phyloP scores from a whole-genome alignment of 2,329 filamentous ascomycete genomes.

The Epicoccum nigrum region DNA sequence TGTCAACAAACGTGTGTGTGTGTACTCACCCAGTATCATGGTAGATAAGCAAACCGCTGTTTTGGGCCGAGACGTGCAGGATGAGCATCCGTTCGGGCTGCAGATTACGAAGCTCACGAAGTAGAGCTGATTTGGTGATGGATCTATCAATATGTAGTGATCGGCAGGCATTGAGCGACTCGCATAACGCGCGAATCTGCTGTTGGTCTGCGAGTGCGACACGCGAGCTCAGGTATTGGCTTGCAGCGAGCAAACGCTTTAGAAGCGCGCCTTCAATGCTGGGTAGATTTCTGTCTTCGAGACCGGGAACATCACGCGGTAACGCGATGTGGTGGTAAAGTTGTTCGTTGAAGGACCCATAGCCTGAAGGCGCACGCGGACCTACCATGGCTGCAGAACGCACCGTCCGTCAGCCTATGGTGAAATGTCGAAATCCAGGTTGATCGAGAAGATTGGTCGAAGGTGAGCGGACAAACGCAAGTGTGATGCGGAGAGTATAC shows the following conservation, averaged over 20 bases:
- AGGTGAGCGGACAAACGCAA: background rate
- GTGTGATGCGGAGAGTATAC: background rate
- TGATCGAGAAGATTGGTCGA: background rate
- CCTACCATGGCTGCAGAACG: constrained; percentile 25
- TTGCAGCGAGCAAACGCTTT: constrained; percentile 35
- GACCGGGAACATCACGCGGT: constrained; percentile 48
- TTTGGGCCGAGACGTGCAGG: constrained; percentile 56
- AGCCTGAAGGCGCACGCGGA: background rate
- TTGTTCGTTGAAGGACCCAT: constrained; percentile 25
- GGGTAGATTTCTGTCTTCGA: constrained; percentile 37
- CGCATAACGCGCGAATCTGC: constrained; percentile 22
- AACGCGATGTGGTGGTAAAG: constrained; percentile 48
- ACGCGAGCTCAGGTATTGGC: constrained; percentile 23
- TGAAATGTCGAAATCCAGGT: background rate
- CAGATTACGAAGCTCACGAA: constrained; percentile 27
- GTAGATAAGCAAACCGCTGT: constrained; percentile 55
- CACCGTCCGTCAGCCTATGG: background rate
- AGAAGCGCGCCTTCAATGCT: constrained; percentile 39
- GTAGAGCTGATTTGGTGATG: constrained; percentile 30
- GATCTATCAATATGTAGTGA: constrained; percentile 31
- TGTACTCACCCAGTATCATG: constrained; percentile 39
- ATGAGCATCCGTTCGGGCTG: constrained; percentile 44
- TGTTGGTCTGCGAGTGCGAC: constrained; percentile 14
- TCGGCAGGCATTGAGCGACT: constrained; percentile 24
- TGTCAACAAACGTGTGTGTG: constrained; percentile 15